A percentile compares a stretch with the other conserved stretches of the same genome.
phyloP scores from a whole-genome alignment of 2,329 filamentous ascomycete species.

The Aspergillus puulaauensis region DNA sequence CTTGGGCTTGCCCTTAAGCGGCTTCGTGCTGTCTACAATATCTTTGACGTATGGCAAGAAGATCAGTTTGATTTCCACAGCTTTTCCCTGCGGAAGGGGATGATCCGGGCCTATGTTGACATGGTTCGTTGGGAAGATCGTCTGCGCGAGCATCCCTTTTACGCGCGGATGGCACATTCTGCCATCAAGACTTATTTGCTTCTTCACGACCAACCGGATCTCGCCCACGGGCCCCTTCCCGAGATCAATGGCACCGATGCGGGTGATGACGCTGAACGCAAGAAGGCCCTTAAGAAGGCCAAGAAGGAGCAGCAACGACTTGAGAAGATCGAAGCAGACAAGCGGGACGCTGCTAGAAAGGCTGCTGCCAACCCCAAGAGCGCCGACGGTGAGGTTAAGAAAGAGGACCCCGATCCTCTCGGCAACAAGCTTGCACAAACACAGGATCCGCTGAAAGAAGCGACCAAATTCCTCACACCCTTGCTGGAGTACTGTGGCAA shows the following conservation, averaged over 20 bases:
- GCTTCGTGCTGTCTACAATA: slow-evolving; percentile 82
- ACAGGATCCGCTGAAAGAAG: slow-evolving; percentile 77
- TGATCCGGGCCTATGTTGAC: slow-evolving; percentile 90
- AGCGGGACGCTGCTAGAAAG: slow-evolving; percentile 80
- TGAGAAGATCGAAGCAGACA: slow-evolving; percentile 77
- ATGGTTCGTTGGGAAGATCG: slow-evolving; percentile 97
- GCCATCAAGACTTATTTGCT: slow-evolving; percentile 78
- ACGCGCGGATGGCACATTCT: slow-evolving; percentile 75
- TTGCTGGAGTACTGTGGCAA: slow-evolving; percentile 80
- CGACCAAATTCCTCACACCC: slow-evolving; percentile 80
- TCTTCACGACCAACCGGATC: slow-evolving; percentile 72
- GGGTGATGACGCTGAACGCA: slow-evolving; percentile 64
- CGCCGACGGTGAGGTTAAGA: slow-evolving; percentile 63
- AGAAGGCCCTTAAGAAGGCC: slow-evolving; percentile 88
- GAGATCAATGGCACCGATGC: slow-evolving; percentile 52
- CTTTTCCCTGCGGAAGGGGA: slow-evolving; percentile 95
- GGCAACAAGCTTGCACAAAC: slow-evolving; percentile 80
- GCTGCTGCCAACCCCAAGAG: slow-evolving; percentile 61
- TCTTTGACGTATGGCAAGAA: slow-evolving; percentile 97
- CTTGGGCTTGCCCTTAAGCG: slow-evolving; percentile 86
- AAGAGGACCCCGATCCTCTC: slow-evolving; percentile 85
- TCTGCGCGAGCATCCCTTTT: slow-evolving; percentile 90
- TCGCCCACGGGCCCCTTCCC: slow-evolving; percentile 59
- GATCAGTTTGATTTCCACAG: slow-evolving; percentile 99
- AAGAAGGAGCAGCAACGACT: slow-evolving; percentile 74